Conservation (phyloP, 1,284 basidiomycete species). For the Puccinia polysora region DNA sequence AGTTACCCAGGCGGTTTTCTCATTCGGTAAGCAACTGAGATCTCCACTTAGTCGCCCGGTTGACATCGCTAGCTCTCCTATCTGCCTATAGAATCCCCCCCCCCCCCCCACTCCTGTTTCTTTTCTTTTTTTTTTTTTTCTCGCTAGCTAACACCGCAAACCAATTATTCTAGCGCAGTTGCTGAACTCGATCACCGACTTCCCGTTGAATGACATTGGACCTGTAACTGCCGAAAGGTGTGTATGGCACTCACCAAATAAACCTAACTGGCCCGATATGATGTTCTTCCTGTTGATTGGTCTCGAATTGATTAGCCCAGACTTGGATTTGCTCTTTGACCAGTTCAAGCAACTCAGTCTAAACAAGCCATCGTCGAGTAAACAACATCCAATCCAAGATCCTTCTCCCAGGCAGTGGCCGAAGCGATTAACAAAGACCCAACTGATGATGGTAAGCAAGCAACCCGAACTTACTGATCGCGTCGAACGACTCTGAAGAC, state of each 20-base stretch:
- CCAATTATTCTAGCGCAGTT: not conserved
- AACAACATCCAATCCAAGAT: too few relatives aligned
- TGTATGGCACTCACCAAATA: not conserved
- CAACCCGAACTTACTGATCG: not conserved
- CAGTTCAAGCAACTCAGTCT: not conserved
- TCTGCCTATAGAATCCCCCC: too few relatives aligned
- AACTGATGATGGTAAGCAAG: slow-evolving; percentile 6
- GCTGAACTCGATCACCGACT: slow-evolving; percentile 10
- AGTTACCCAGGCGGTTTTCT: not conserved
- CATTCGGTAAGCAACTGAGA: not conserved
- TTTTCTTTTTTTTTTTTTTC: not conserved
- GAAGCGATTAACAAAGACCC: not conserved
- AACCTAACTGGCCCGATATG: too few relatives aligned
- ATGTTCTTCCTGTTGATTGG: not conserved
- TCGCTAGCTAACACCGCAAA: not conserved
- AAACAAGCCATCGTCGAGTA: not conserved
- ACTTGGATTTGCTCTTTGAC: slow-evolving; percentile 1
- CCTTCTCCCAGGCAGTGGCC: slow-evolving; percentile 9
- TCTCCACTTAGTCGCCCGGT: too few relatives aligned
- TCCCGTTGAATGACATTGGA: not conserved
- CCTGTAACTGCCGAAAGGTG: slow-evolving; percentile 2
- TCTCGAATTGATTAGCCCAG: not conserved
- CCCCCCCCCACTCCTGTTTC: not conserved
- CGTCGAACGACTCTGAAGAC: too few relatives aligned
- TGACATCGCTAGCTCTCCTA: too few relatives aligned